phyloP scores from a whole-genome alignment of 345 rosid genomes.

The Hirschfeldia incana region DNA sequence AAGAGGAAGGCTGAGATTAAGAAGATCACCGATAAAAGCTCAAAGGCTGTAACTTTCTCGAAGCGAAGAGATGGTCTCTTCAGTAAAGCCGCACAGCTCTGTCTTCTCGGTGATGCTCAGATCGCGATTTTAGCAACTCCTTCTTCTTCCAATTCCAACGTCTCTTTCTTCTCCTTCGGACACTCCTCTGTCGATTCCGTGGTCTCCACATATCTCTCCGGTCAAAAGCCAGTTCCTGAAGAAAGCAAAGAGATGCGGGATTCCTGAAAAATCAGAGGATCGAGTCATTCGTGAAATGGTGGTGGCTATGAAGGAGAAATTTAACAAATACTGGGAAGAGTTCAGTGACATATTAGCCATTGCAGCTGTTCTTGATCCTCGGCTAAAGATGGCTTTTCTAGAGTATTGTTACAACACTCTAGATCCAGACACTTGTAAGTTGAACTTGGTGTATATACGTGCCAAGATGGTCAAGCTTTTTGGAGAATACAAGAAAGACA shows the following conservation, averaged over 20 bases:
- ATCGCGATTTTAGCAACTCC: slow-evolving; percentile 3
- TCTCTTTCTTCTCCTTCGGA: background rate
- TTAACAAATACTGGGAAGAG: too few species aligned
- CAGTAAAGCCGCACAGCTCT: slow-evolving; percentile 12
- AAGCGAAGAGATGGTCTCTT: slow-evolving; percentile 14
- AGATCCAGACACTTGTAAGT: too few species aligned
- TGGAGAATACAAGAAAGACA: too few species aligned
- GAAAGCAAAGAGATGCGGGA: background rate
- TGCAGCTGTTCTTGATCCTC: too few species aligned
- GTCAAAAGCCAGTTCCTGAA: background rate
- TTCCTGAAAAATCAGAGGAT: too few species aligned
- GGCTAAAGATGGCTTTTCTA: too few species aligned
- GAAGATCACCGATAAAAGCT: background rate
- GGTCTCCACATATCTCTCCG: background rate
- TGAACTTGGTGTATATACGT: too few species aligned
- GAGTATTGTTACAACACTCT: too few species aligned
- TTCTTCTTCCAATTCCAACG: background rate
- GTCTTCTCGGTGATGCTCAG: background rate
- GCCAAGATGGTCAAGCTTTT: too few species aligned
- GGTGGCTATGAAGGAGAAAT: too few species aligned
- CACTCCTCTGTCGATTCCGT: slow-evolving; percentile 5
- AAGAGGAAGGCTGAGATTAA: background rate
- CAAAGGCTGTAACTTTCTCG: background rate
- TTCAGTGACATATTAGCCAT: too few species aligned
- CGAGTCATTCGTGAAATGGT: too few species aligned